phyloP scores from a whole-genome alignment of 495 filamentous ascomycete species.

The Zalerion maritima region DNA sequence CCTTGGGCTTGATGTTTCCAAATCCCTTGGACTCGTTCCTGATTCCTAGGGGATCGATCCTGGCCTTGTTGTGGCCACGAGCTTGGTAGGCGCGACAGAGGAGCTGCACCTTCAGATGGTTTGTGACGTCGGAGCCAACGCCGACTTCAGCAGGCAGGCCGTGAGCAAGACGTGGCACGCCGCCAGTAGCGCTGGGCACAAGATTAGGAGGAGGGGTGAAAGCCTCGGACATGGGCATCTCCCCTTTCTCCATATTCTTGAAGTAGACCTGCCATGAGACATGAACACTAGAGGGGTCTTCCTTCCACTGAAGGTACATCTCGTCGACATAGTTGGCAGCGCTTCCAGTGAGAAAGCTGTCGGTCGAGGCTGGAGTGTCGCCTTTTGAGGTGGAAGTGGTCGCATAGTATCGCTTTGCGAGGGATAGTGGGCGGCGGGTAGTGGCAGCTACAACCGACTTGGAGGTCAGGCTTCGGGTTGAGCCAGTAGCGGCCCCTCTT shows the following conservation, averaged over 20 bases:
- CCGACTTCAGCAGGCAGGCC: slow-evolving; percentile 51
- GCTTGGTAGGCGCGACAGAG: slow-evolving; percentile 95
- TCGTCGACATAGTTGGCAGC: slow-evolving; percentile 98
- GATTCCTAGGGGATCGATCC: slow-evolving; percentile 92
- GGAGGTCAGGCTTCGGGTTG: too few species aligned
- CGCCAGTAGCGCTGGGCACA: slow-evolving; percentile 62
- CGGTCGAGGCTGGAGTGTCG: slow-evolving; percentile 56
- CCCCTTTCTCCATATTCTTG: slow-evolving; percentile 94
- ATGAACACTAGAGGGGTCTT: slow-evolving; percentile 85
- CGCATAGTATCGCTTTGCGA: slow-evolving; percentile 34
- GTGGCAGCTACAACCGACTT: too few species aligned
- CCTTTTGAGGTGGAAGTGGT: slow-evolving; percentile 23
- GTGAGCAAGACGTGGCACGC: slow-evolving; percentile 60
- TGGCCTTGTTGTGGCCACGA: slow-evolving; percentile 93
- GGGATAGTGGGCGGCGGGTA: slow-evolving; percentile 34
- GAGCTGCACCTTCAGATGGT: slow-evolving; percentile 96
- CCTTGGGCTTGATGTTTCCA: slow-evolving; percentile 77
- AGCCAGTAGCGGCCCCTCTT: too few species aligned
- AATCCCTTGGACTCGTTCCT: slow-evolving; percentile 73
- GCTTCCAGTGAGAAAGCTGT: slow-evolving; percentile 89
- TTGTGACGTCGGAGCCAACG: slow-evolving; percentile 71
- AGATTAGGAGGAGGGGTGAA: slow-evolving; percentile 92
- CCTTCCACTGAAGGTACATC: slow-evolving; percentile 97
- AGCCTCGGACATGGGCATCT: slow-evolving; percentile 92
- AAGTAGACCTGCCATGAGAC: slow-evolving; percentile 99